These are phyloP conservation scores for Coemansia sp. DNA, from an alignment of 192 early-diverging fungal species.

Conservation along the genomic window DNA sequence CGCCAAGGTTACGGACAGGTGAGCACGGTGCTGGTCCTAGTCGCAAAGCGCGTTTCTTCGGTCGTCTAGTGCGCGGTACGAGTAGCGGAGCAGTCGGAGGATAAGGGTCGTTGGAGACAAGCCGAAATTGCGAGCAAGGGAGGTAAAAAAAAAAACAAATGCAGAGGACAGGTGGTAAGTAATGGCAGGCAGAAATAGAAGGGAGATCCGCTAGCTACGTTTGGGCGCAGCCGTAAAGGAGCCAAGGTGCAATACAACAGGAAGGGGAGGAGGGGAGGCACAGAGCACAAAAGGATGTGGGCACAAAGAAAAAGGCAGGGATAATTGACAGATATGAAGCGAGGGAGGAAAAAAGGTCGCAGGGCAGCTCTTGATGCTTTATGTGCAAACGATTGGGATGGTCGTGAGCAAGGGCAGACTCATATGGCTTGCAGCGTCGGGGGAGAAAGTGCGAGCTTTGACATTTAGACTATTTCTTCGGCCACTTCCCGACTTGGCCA, in stretches of 20 bases:
- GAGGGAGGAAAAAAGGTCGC: background rate
- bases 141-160: background rate
- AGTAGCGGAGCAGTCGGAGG: background rate
- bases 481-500: slow-evolving; percentile 2
- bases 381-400: slow-evolving; percentile 5
- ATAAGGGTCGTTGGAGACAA: background rate
- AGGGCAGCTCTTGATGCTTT: background rate
- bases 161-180: slow-evolving; percentile 2
- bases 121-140: background rate
- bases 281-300: slow-evolving; percentile 5
- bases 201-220: slow-evolving; percentile 8
- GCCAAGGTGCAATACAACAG: background rate
- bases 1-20: background rate
- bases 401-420: background rate
- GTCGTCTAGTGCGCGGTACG: background rate
- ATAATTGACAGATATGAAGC: slow-evolving; percentile 7
- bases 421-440: slow-evolving; percentile 1
- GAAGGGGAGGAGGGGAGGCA: background rate
- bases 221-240: background rate
- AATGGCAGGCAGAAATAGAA: slow-evolving; percentile 3
- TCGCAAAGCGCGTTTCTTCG: background rate
- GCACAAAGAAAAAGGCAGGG: slow-evolving; percentile 7
- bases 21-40: background rate
- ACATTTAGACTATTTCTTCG: slow-evolving; percentile 12
- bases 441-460: background rate